Evolutionary conservation across 2,329 filamentous ascomycete genomes (phyloP).

Genomic region (Blumeria graminis): DNA sequence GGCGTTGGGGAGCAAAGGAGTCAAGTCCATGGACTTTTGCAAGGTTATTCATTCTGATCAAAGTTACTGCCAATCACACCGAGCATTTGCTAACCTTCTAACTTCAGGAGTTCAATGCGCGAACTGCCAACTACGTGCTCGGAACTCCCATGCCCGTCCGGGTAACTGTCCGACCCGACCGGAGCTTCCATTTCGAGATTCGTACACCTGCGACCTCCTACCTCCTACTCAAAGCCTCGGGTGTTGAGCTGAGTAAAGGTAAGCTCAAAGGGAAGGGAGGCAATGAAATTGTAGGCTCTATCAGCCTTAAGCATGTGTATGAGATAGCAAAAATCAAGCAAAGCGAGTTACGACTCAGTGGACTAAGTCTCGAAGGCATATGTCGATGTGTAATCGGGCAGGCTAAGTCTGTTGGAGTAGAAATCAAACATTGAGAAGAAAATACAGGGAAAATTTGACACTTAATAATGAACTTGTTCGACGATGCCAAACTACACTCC

Average conservation of each 20-base stretch:
- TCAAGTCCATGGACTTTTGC: slow-evolving; percentile 99
- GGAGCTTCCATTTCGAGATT: slow-evolving; percentile 78
- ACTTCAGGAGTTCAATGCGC: slow-evolving; percentile 82
- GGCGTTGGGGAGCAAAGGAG: slow-evolving; percentile 85
- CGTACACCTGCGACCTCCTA: slow-evolving; percentile 89
- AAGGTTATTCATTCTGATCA: slow-evolving; percentile 34
- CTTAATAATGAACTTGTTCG: too few relatives aligned
- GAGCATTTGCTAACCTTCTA: slow-evolving; percentile 2
- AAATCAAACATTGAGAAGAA: slow-evolving; percentile 32
- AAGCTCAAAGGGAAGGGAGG: slow-evolving; percentile 53
- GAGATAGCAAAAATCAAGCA: slow-evolving; percentile 97
- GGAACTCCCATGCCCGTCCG: slow-evolving; percentile 78
- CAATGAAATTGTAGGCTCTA: slow-evolving; percentile 53
- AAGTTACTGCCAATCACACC: slow-evolving; percentile 1
- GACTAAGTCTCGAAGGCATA: slow-evolving; percentile 42
- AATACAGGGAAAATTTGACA: neutral
- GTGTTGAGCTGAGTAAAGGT: slow-evolving; percentile 46
- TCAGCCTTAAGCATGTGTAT: slow-evolving; percentile 87
- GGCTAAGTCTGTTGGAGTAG: slow-evolving; percentile 51
- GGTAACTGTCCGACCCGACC: slow-evolving; percentile 78
- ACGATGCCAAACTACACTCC: too few relatives aligned
- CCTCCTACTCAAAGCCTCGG: slow-evolving; percentile 63
- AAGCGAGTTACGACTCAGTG: slow-evolving; percentile 47
- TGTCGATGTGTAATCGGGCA: slow-evolving; percentile 53
- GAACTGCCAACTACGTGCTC: slow-evolving; percentile 58